Conservation (phyloP, 495 filamentous ascomycete species). For the Astrocystis sublimbata region DNA sequence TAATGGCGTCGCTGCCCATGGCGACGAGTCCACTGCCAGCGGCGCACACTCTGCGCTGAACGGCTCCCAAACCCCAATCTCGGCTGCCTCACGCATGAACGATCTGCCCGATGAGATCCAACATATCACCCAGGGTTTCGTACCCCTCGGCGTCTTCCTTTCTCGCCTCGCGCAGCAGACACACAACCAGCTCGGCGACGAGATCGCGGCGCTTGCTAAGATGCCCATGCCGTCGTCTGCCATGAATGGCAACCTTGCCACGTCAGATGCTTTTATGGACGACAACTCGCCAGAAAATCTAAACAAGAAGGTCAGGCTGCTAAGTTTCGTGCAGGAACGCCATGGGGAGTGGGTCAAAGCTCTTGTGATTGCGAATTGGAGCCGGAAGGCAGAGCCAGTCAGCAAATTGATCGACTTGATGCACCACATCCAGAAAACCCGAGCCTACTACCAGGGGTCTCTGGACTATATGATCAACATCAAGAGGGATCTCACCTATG, state of each 20-base stretch:
- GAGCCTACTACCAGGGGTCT: constrained; percentile 55
- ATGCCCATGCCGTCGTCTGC: constrained; percentile 53
- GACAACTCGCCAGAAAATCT: constrained; percentile 67
- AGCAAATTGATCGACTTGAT: constrained; percentile 83
- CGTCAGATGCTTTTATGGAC: constrained; percentile 35
- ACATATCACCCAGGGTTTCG: constrained; percentile 75
- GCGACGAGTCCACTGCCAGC: constrained; percentile 13
- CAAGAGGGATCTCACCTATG: constrained; percentile 64
- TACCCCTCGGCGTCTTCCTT: constrained; percentile 69
- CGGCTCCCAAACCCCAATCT: constrained; percentile 22
- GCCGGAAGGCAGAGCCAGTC: constrained; percentile 71
- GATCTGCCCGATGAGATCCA: constrained; percentile 71
- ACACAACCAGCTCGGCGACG: constrained; percentile 70
- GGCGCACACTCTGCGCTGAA: constrained; percentile 28
- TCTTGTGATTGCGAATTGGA: constrained; percentile 86
- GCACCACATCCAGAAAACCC: constrained; percentile 64
- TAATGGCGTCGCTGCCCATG: constrained; percentile 21
- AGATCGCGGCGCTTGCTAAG: constrained; percentile 69
- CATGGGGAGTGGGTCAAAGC: constrained; percentile 79
- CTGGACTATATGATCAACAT: constrained; percentile 64
- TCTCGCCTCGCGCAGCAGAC: constrained; percentile 78
- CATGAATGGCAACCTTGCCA: constrained; percentile 51
- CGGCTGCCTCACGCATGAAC: constrained; percentile 38
- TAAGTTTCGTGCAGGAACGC: constrained; percentile 66
- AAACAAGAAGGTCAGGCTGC: constrained; percentile 73